Evolutionary conservation across 176 grass and related monocot genomes (phyloP).

Genomic region (Guadua angustifolia): DNA sequence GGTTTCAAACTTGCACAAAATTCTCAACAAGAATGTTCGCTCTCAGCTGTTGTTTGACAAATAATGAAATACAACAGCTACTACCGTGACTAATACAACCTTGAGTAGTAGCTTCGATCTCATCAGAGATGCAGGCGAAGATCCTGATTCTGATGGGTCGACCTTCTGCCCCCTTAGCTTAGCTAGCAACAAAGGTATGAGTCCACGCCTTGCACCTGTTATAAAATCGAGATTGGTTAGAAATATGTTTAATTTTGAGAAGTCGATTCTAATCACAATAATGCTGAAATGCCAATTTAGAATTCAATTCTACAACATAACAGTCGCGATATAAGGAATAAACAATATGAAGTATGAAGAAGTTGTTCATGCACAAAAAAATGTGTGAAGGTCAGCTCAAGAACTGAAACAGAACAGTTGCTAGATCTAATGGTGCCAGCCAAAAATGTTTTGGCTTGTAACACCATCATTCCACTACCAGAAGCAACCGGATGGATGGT

Average conservation of each 20-base stretch:
- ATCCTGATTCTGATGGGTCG: constrained; percentile 22
- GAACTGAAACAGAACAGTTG: neutral
- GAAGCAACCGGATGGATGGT: neutral
- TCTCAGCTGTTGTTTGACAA: too few species aligned
- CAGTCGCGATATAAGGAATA: constrained; percentile 13
- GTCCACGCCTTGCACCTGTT: constrained; percentile 38
- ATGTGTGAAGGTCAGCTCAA: neutral
- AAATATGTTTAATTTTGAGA: neutral
- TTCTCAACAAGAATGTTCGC: neutral
- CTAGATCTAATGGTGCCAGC: neutral
- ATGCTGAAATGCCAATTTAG: neutral
- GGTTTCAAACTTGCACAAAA: constrained; percentile 34
- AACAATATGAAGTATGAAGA: neutral
- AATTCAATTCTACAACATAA: neutral
- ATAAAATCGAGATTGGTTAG: constrained; percentile 30
- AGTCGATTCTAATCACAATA: neutral
- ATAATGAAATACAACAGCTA: neutral
- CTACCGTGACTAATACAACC: constrained; percentile 43
- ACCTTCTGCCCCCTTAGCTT: constrained; percentile 49
- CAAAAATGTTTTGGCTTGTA: neutral
- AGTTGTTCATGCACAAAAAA: neutral
- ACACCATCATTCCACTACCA: neutral
- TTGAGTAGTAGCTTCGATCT: constrained; percentile 50
- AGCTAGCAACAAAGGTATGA: constrained; percentile 49
- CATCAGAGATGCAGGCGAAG: constrained; percentile 9